phyloP scores from a whole-genome alignment of 495 filamentous ascomycete species.

The Aspergillus cristatus region DNA sequence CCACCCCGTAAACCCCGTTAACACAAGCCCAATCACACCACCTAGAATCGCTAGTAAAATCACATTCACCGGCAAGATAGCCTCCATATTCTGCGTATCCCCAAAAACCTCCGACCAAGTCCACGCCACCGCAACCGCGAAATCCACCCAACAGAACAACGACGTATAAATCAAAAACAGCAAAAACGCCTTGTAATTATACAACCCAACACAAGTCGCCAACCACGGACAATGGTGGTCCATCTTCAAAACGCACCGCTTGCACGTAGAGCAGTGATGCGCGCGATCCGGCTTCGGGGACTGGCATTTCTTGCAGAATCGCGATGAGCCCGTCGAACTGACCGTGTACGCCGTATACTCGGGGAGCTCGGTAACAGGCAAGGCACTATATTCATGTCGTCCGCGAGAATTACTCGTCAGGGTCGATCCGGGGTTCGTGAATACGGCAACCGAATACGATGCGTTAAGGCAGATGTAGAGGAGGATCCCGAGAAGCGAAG shows the following conservation, averaged over 20 bases:
- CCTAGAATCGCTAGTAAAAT: slow-evolving; percentile 76
- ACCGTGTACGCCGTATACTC: slow-evolving; percentile 70
- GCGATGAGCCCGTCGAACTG: slow-evolving; percentile 72
- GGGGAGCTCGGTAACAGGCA: slow-evolving; percentile 54
- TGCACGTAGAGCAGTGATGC: slow-evolving; percentile 92
- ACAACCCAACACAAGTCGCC: slow-evolving; percentile 86
- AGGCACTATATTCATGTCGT: slow-evolving; percentile 46
- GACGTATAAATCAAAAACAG: slow-evolving; percentile 89
- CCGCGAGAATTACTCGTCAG: slow-evolving; percentile 25
- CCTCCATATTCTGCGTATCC: slow-evolving; percentile 52
- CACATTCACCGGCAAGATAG: slow-evolving; percentile 79
- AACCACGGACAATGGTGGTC: slow-evolving; percentile 99
- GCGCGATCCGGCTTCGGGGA: slow-evolving; percentile 88
- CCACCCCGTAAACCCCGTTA: slow-evolving; percentile 87
- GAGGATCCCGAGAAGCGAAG: slow-evolving; percentile 50
- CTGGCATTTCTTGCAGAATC: slow-evolving; percentile 97
- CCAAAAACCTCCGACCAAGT: slow-evolving; percentile 70
- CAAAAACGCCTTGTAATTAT: slow-evolving; percentile 92
- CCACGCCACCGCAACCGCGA: slow-evolving; percentile 62
- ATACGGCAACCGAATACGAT: slow-evolving; percentile 86
- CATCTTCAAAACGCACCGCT: slow-evolving; percentile 94
- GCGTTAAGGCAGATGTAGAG: slow-evolving; percentile 77
- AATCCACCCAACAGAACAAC: slow-evolving; percentile 76
- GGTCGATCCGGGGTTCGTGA: slow-evolving; percentile 76
- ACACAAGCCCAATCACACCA: slow-evolving; percentile 83